Conservation (phyloP, 1,284 basidiomycete genomes). For the Moesziomyces parantarcticus region DNA sequence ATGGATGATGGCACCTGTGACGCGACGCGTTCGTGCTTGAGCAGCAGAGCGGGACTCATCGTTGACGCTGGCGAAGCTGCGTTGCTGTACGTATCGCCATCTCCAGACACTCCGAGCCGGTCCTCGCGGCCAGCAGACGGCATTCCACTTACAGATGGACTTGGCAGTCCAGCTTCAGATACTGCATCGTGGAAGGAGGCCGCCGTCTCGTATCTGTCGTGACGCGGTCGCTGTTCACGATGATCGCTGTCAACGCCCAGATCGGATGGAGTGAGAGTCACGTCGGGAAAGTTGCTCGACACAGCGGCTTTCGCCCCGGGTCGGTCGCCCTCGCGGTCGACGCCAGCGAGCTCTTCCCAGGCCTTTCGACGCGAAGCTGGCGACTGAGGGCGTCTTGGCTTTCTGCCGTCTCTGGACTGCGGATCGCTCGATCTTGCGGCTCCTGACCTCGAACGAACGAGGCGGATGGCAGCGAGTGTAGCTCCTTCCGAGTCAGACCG, state of each 20-base stretch:
- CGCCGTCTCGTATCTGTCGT: constrained; percentile 19
- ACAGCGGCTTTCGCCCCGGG: no score
- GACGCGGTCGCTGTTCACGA: constrained; percentile 1
- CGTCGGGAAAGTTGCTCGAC: neutral
- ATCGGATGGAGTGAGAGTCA: neutral
- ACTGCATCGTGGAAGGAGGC: constrained; percentile 2
- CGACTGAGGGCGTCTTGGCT: neutral
- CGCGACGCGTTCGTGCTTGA: constrained; percentile 12
- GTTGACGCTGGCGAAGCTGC: constrained; percentile 9
- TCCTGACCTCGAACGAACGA: neutral
- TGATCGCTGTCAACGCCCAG: neutral
- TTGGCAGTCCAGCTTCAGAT: neutral
- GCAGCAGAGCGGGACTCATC: constrained; percentile 14
- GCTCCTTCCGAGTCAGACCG: constrained; percentile 17
- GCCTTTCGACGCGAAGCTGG: neutral
- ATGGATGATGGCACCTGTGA: constrained; percentile 5
- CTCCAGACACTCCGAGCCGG: neutral
- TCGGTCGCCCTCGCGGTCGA: neutral
- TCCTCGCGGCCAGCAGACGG: neutral
- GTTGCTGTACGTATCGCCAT: neutral
- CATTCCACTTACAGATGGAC: neutral
- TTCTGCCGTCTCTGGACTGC: neutral
- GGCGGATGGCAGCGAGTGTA: constrained; percentile 12
- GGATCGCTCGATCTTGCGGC: neutral
- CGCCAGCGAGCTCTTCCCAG: constrained; percentile 21